A percentile compares a stretch with the other conserved stretches of the same genome.
Evolutionary conservation across 768 basidiomycete species (phyloP).

Genomic region (Hygrophorus russula): DNA sequence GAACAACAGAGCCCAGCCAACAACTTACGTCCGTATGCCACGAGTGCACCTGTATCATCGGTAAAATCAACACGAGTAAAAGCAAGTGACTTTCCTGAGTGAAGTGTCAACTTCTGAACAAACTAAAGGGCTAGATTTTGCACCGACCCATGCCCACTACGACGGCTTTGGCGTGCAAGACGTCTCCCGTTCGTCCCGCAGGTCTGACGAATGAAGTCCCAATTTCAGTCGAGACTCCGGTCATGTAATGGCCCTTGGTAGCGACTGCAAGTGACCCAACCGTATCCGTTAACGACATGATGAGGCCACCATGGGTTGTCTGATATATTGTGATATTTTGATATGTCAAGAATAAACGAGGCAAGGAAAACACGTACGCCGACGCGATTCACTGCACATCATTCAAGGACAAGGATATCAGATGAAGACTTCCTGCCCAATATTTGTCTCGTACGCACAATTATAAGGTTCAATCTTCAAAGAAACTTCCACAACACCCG

Average conservation of each 20-base stretch:
- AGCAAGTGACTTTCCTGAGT: conserved; percentile 65
- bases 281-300: conserved; percentile 76
- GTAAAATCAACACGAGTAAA: conserved; percentile 77
- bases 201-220: conserved; percentile 65
- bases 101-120: neutral
- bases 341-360: neutral
- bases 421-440: neutral
- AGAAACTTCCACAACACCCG: conserved; percentile 59
- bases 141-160: conserved; percentile 58
- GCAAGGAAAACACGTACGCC: conserved; percentile 37
- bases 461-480: conserved; percentile 70
- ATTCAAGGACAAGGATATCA: neutral
- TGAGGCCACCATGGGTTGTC: conserved; percentile 72
- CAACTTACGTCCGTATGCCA: conserved; percentile 71
- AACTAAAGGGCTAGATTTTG: neutral
- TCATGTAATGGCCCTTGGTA: conserved; percentile 75
- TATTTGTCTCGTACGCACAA: conserved; percentile 22
- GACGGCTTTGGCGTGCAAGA: conserved; percentile 49
- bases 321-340: conserved; percentile 8
- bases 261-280: conserved; percentile 79
- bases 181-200: conserved; percentile 60
- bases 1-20: conserved; percentile 1
- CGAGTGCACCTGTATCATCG: conserved; percentile 48
- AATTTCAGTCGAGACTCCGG: conserved; percentile 79
- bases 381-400: conserved; percentile 80